Base-by-base conservation (phyloP, 75 land plant genomes). In the Picea sitchensis region DNA sequence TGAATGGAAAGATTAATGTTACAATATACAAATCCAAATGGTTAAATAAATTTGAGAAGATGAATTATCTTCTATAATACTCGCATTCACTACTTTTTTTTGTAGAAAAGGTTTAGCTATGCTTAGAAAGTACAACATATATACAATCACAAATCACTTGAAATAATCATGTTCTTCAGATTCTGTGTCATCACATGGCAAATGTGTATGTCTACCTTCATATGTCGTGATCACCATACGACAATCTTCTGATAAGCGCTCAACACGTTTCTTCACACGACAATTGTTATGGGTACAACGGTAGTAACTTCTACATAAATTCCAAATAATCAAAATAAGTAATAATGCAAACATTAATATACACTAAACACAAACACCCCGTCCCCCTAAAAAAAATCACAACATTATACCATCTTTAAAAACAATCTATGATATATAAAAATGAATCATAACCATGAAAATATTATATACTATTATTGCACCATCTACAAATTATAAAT, bases 171-270 rank as follows among this genome's bases (percentile, higher is more conserved):
- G 41, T 71, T 71, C 74, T 3, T 21, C 38, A 12, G 80, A 38
- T 17, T 76, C 51, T 14, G 77, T 54, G 51, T 81, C 82, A 61
- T 78, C 80, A 15, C 80, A 81, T 14, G 82, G 82, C 57, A 80
- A 81, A 57, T 84, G 86, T 18, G 61, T 77, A 54, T 88, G 92
- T 21, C 86, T 81, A 3, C 92, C 92, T 89, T 91, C 92, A 80
- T 91, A 91, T 26, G 91, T 91, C 38, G 92, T 91, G 65, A 91
- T 87, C 69, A 91, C 92, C 82, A 91, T 78, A 21, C 91, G 65
- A 57, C 84, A 81, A 67, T 91, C 92, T 58, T 89, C 89, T 14
- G 80, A 80, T 5, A 82, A 36, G 9, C 92, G 80, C 59, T 91
- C 92, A 56, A 91, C 91, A 32, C 91, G 88, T 78, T 91, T 91